Evolutionary conservation across 306 rosid species (phyloP).

Genomic region (Cucumis cinereus): DNA sequence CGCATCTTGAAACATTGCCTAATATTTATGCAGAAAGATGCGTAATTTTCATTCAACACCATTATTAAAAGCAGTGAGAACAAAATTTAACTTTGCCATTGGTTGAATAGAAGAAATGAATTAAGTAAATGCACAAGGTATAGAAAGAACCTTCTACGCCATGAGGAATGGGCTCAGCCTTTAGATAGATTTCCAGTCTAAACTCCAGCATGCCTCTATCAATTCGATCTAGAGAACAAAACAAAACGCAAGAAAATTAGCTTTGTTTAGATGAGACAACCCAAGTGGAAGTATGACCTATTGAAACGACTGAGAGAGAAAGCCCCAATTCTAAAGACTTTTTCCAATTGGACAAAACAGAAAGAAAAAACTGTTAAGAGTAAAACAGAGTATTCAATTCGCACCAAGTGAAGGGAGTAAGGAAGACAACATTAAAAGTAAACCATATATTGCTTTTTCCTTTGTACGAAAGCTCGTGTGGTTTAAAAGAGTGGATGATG

Average conservation of each 20-base stretch:
- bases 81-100: neutral
- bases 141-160: slow-evolving; percentile 34
- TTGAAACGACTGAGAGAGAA: too few species aligned
- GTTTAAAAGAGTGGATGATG: neutral
- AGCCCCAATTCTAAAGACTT: too few species aligned
- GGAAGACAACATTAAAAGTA: too few species aligned
- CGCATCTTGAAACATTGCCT: too few species aligned
- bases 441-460: too few species aligned
- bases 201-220: slow-evolving; percentile 49
- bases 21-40: neutral
- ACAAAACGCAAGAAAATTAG: neutral
- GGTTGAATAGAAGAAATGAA: neutral
- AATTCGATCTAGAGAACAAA: slow-evolving; percentile 13
- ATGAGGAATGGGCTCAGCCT: slow-evolving; percentile 57
- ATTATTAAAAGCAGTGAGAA: neutral
- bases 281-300: too few species aligned
- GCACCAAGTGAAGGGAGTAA: too few species aligned
- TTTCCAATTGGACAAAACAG: too few species aligned
- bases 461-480: too few species aligned
- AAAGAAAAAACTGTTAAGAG: too few species aligned
- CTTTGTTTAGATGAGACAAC: too few species aligned
- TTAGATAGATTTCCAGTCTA: slow-evolving; percentile 54
- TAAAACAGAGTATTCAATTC: too few species aligned
- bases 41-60: neutral
- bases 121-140: neutral